These are phyloP conservation scores for Chalciporus sphaerocephalus DNA, from an alignment of 768 basidiomycete species.

Conservation along the genomic window DNA sequence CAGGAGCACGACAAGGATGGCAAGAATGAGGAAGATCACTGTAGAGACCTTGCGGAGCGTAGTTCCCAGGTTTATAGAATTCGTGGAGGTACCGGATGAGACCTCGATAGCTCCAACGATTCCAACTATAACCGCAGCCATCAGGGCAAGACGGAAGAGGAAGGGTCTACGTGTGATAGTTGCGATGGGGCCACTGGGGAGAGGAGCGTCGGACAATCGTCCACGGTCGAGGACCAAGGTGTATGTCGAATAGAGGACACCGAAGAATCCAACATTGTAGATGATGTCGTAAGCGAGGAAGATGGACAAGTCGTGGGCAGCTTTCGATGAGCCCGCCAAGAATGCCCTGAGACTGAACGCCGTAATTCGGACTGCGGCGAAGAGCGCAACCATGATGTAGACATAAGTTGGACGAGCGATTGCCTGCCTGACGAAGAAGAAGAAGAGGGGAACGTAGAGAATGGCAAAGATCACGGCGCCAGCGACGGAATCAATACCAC, in stretches of 20 bases:
- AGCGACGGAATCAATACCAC: constrained; percentile 30
- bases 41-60: constrained; percentile 22
- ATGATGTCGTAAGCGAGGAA: constrained; percentile 30
- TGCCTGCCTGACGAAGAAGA: constrained; percentile 18
- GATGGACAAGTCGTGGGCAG: constrained; percentile 19
- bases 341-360: constrained; percentile 30
- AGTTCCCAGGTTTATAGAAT: constrained; percentile 10
- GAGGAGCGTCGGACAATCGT: constrained; percentile 22
- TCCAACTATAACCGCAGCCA: constrained; percentile 22
- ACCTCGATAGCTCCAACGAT: constrained; percentile 25
- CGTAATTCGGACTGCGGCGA: constrained; percentile 30
- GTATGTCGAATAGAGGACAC: constrained; percentile 33
- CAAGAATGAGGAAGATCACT: constrained; percentile 28
- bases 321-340: constrained; percentile 22
- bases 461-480: constrained; percentile 31
- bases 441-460: constrained; percentile 26
- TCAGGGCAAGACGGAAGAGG: constrained; percentile 24
- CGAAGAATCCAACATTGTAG: constrained; percentile 36
- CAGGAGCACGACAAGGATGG: constrained; percentile 26
- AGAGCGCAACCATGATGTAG: constrained; percentile 26
- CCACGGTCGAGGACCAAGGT: constrained; percentile 31
- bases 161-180: constrained; percentile 18
- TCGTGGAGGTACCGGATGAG: constrained; percentile 8
- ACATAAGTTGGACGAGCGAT: constrained; percentile 26
- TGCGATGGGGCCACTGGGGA: constrained; percentile 20